Evolutionary conservation across 305 asterid genomes (phyloP), one percentile per base, ranked within the genome.

Genomic region (Rubia tinctorum): DNA sequence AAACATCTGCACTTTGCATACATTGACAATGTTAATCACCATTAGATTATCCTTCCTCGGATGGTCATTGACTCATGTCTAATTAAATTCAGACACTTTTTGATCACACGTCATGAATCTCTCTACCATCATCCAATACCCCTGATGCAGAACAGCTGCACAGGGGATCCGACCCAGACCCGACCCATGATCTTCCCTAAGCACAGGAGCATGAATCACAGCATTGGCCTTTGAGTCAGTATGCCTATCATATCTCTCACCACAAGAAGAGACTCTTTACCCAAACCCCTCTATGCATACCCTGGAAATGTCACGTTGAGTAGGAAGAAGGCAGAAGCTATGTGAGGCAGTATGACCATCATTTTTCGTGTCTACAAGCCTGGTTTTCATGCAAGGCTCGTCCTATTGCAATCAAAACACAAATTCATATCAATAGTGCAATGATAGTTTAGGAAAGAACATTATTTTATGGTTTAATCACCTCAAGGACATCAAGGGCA

Each of bases 401-500:
- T 93, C 97, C 98, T 93, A 72, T 69, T 23, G 58, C 58, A 73
- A 62, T 71, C 67, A 1, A 18, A 72, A 45, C 14, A 20, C 25
- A 23, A 34, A 12, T 58, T 58, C 14, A 68, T 20, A 30, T 30
- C 34, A 30, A 30, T 1, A 1, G 34, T 30, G 34, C 34, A 30
- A 1, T 30, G 34, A 30, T 30, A 30, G 34, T 3, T 1, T 30
- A 30, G 34, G 1, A 30, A 30, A 30, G 34, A 30, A 30, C 34
- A n/a, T n/a, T n/a, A 30, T 30, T 30, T 30, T 30, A 30, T 30
- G 63, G 76, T 43, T 68, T 14, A 17, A 66, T 74, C 81, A 92
- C 98, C 97, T 93, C 98, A 78, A 93, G 91, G 68, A 93, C 98
- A 83, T 93, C 98, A 78, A 93, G 97, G 18, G 96, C 98, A 82